phyloP scores from a whole-genome alignment of 116 monocot species.

The Papilionanthe hybrid region DNA sequence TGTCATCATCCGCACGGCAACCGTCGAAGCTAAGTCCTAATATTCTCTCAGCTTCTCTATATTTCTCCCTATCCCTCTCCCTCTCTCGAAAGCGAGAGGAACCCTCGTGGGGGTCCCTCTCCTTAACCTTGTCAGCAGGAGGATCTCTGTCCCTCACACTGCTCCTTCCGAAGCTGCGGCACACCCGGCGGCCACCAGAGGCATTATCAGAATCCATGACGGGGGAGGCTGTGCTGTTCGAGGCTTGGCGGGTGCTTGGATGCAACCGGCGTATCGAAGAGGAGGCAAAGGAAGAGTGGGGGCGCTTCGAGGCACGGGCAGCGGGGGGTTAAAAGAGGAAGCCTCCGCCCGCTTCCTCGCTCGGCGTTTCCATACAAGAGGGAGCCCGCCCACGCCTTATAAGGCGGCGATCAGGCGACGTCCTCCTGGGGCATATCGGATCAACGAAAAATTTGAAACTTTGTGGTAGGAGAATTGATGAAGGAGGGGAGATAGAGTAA shows the following conservation, averaged over 20 bases:
- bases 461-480: too few relatives aligned
- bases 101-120: constrained; percentile 37
- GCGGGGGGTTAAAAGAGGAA: constrained; percentile 50
- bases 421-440: constrained; percentile 8
- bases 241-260: constrained; percentile 34
- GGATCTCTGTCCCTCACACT: constrained; percentile 8
- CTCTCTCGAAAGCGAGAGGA: constrained; percentile 12
- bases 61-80: too few relatives aligned
- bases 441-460: neutral
- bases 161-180: constrained; percentile 29
- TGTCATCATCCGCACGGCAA: constrained; percentile 30
- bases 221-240: neutral
- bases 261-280: constrained; percentile 15
- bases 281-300: constrained; percentile 23
- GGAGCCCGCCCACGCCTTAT: constrained; percentile 19
- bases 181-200: constrained; percentile 19
- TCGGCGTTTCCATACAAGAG: constrained; percentile 98
- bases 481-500: too few relatives aligned
- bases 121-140: constrained; percentile 26
- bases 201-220: constrained; percentile 17
- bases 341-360: constrained; percentile 99
- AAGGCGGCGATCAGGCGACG: constrained; percentile 41
- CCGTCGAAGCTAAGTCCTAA: constrained; percentile 52
- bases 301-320: constrained; percentile 59
- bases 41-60: constrained; percentile 45